A percentile compares a stretch with the other conserved stretches of the same genome.
These are phyloP conservation scores for Globisporangium sylvaticum DNA, from an alignment of 352 stramenopile genomes.

Conservation along the genomic window DNA sequence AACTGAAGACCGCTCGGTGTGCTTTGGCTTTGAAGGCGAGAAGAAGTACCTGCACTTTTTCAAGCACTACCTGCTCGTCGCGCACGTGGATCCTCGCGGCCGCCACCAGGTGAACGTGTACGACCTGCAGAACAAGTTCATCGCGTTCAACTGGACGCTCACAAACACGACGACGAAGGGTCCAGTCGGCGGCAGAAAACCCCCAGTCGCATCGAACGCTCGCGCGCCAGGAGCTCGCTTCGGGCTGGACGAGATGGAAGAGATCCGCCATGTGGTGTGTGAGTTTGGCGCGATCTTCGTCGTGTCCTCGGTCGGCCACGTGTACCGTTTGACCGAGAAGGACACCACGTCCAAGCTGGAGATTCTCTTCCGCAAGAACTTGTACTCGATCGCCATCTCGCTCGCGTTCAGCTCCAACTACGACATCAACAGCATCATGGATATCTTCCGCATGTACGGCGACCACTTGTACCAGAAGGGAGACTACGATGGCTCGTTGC, in stretches of 20 bases:
- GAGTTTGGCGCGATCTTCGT: slow-evolving; percentile 88
- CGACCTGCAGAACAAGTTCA: slow-evolving; percentile 91
- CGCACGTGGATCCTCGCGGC: slow-evolving; percentile 74
- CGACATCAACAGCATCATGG: slow-evolving; percentile 94
- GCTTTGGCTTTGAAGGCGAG: slow-evolving; percentile 85
- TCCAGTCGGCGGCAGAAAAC: slow-evolving; percentile 8
- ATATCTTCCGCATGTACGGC: slow-evolving; percentile 95
- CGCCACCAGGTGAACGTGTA: slow-evolving; percentile 89
- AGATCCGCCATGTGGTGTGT: slow-evolving; percentile 82
- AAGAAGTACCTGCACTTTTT: slow-evolving; percentile 87
- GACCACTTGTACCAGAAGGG: slow-evolving; percentile 98
- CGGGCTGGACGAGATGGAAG: slow-evolving; percentile 81
- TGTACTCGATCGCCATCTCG: slow-evolving; percentile 97
- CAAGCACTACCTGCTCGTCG: slow-evolving; percentile 85
- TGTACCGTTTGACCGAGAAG: slow-evolving; percentile 94
- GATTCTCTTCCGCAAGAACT: slow-evolving; percentile 95
- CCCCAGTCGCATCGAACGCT: slow-evolving; percentile 28
- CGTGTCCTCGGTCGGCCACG: slow-evolving; percentile 76
- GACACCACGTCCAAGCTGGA: slow-evolving; percentile 95
- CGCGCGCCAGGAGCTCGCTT: slow-evolving; percentile 63
- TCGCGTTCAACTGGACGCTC: slow-evolving; percentile 89
- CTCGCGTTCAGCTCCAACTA: slow-evolving; percentile 95
- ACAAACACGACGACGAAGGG: slow-evolving; percentile 46
- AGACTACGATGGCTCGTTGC: slow-evolving; percentile 93
- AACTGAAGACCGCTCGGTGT: slow-evolving; percentile 83